Conservation (phyloP, 176 grass and related monocot genomes). For the Miscanthus lutarioriparius region DNA sequence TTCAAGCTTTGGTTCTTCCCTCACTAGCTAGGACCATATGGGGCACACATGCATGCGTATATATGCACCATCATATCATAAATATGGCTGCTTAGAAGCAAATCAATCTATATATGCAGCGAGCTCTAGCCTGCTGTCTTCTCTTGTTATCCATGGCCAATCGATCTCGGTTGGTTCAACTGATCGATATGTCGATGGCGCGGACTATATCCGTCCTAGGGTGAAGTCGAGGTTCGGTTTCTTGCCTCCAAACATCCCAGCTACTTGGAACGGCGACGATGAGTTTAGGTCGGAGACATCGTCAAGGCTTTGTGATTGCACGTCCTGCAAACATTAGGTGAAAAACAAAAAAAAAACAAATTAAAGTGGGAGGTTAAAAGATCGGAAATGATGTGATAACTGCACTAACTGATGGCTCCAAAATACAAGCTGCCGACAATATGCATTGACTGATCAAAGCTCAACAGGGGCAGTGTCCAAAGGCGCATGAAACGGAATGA, state of each 20-base stretch:
- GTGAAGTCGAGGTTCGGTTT: conserved; percentile 87
- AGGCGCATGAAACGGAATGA: conserved; percentile 43
- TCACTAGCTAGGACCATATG: background rate
- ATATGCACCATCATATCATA: conserved; percentile 16
- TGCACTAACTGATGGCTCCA: background rate
- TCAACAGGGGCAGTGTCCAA: conserved; percentile 7
- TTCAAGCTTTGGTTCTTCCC: conserved; percentile 19
- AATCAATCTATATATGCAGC: background rate
- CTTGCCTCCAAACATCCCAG: conserved; percentile 33
- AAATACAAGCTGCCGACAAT: conserved; percentile 38
- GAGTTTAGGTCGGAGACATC: conserved; percentile 49
- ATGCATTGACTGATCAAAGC: conserved; percentile 26
- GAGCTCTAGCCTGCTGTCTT: background rate
- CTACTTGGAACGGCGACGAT: conserved; percentile 35
- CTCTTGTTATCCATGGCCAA: background rate
- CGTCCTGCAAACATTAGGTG: conserved; percentile 51
- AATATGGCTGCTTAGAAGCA: conserved; percentile 3
- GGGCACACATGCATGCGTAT: conserved; percentile 18
- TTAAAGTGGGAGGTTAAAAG: background rate
- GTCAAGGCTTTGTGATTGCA: conserved; percentile 48
- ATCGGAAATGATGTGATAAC: conserved; percentile 25
- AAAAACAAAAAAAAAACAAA: background rate
- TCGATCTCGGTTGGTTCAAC: background rate
- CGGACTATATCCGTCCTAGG: conserved; percentile 53
- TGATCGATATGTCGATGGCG: background rate